Percentiles rank a stretch among this genome's conserved stretches.
Evolutionary conservation across 192 early-diverging fungal genomes (phyloP).

Genomic region (Oehlia diaphana): DNA sequence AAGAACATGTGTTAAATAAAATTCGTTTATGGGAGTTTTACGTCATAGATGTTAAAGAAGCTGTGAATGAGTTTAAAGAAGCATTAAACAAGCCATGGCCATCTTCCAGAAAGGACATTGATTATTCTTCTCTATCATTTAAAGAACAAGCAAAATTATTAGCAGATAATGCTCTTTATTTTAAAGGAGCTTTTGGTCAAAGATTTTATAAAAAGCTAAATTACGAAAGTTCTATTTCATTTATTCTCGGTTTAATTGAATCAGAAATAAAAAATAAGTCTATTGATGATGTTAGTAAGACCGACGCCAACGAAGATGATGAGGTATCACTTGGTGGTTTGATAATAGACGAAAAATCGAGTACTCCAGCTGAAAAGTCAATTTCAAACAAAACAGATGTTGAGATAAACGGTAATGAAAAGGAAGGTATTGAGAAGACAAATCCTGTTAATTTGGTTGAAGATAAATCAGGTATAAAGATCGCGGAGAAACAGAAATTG

Average conservation of each 20-base stretch:
- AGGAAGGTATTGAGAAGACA: too few relatives aligned
- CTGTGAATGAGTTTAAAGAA: slow-evolving; percentile 42
- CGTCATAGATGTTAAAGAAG: slow-evolving; percentile 64
- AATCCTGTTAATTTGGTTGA: too few relatives aligned
- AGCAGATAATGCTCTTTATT: slow-evolving; percentile 37
- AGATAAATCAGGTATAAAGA: too few relatives aligned
- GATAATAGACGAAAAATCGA: not conserved
- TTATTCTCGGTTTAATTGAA: slow-evolving; percentile 38
- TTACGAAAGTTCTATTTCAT: slow-evolving; percentile 43
- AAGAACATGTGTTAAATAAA: slow-evolving; percentile 54
- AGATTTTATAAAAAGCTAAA: slow-evolving; percentile 63
- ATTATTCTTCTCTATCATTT: slow-evolving; percentile 46
- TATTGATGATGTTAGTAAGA: too few relatives aligned
- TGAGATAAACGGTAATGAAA: too few relatives aligned
- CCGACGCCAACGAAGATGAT: too few relatives aligned
- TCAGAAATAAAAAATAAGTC: not conserved
- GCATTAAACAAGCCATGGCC: slow-evolving; percentile 39
- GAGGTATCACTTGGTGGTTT: too few relatives aligned
- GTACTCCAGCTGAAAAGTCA: not conserved
- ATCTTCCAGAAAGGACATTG: slow-evolving; percentile 32
- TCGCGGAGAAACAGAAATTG: too few relatives aligned
- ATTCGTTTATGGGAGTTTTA: slow-evolving; percentile 90
- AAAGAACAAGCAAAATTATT: slow-evolving; percentile 48
- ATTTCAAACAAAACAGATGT: not conserved
- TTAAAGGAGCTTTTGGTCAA: slow-evolving; percentile 41